Conservation (phyloP, 371 early-diverging fungal species). For the Apophysomyces trapeziformis region DNA sequence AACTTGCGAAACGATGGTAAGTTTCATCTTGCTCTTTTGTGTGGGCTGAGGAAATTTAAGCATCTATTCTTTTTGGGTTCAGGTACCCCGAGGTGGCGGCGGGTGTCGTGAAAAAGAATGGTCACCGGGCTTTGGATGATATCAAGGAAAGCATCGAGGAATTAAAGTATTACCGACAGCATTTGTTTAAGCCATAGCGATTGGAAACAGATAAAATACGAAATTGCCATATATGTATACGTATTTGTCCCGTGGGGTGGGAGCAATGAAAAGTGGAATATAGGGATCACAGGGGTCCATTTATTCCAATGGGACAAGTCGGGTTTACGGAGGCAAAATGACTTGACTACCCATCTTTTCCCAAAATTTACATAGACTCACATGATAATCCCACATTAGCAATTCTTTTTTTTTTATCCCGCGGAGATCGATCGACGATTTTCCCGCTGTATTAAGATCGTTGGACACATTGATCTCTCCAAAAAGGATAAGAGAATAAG, state of each 20-base stretch:
- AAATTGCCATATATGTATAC: constrained; percentile 7
- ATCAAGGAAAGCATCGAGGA: constrained; percentile 91
- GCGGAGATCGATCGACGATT: constrained; percentile 9
- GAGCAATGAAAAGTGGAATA: not conserved
- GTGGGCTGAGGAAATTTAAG: too few species aligned
- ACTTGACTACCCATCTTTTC: not conserved
- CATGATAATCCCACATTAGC: constrained; percentile 1
- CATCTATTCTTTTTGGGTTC: too few species aligned
- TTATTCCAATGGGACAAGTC: not conserved
- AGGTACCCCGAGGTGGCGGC: constrained; percentile 45
- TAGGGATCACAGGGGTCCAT: not conserved
- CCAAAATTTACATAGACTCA: not conserved
- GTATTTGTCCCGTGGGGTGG: not conserved
- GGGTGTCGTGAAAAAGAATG: constrained; percentile 60
- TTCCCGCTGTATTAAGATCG: not conserved
- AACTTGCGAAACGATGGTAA: constrained; percentile 81
- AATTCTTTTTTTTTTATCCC: not conserved
- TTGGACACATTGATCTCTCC: too few species aligned
- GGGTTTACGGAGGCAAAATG: not conserved
- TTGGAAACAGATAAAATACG: not conserved
- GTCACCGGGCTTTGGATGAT: constrained; percentile 88
- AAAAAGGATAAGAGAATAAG: too few species aligned
- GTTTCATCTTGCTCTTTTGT: not conserved
- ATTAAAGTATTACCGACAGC: constrained; percentile 72
- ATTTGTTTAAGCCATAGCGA: constrained; percentile 47